Conservation (phyloP, 352 stramenopile species). For the Paralagenidium karlingii region DNA sequence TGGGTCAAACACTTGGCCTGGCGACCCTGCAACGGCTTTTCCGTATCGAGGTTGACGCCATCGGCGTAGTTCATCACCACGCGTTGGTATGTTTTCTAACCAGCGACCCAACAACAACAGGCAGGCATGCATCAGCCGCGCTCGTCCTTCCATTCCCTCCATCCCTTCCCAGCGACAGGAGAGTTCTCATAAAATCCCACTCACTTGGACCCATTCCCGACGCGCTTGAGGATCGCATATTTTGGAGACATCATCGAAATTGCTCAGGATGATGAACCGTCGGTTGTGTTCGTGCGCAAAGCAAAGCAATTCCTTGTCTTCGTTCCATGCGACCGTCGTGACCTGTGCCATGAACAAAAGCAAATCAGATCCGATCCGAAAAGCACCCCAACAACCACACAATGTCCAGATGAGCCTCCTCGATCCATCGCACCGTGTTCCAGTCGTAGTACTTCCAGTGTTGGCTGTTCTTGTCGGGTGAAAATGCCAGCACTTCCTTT, state of each 20-base stretch:
- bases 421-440: no score
- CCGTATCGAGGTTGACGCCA: constrained; percentile 76
- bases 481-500: no score
- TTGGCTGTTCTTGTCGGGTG: no score
- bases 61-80: constrained; percentile 62
- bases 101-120: not conserved
- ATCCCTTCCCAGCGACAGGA: not conserved
- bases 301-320: constrained; percentile 70
- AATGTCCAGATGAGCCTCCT: no score
- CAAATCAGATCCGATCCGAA: no score
- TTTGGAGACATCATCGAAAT: constrained; percentile 52
- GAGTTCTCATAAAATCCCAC: not conserved
- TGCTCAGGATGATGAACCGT: constrained; percentile 70
- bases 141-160: no score
- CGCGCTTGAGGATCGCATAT: constrained; percentile 39
- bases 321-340: constrained; percentile 76
- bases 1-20: constrained; percentile 27
- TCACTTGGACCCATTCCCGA: constrained; percentile 39
- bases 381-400: no score
- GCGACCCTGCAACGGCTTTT: constrained; percentile 39
- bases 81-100: constrained; percentile 30
- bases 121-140: no score
- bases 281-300: constrained; percentile 64
- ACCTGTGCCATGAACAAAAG: no score
- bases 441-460: no score